A percentile compares a stretch with the other conserved stretches of the same genome.
Evolutionary conservation across 2,329 filamentous ascomycete species (phyloP).

Genomic region (Talaromyces verruculosus): DNA sequence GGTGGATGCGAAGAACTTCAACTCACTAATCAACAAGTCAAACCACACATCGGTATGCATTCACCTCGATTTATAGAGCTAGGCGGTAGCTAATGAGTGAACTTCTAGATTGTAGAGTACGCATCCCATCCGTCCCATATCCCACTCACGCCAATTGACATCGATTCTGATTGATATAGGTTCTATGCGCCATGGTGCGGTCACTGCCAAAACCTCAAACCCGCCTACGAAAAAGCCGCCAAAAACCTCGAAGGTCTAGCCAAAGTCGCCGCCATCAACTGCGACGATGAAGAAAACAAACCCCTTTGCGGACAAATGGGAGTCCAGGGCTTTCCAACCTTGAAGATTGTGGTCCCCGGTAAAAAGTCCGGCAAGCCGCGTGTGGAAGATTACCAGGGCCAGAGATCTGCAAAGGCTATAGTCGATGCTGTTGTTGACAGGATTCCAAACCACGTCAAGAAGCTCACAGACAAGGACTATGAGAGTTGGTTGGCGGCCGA

Average conservation of each 20-base stretch:
- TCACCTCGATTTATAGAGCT: neutral
- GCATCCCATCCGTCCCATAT: slow-evolving; percentile 25
- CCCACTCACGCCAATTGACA: slow-evolving; percentile 16
- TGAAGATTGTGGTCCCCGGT: slow-evolving; percentile 87
- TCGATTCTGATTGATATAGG: slow-evolving; percentile 51
- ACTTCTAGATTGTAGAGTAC: slow-evolving; percentile 55
- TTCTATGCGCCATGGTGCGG: slow-evolving; percentile 99
- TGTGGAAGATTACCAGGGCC: slow-evolving; percentile 88
- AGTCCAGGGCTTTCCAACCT: slow-evolving; percentile 88
- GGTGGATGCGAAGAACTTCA: slow-evolving; percentile 74
- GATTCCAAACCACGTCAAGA: slow-evolving; percentile 89
- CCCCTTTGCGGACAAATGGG: slow-evolving; percentile 79
- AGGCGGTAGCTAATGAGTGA: slow-evolving; percentile 24
- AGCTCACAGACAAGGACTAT: slow-evolving; percentile 74
- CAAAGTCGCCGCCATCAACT: slow-evolving; percentile 92
- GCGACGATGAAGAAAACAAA: slow-evolving; percentile 93
- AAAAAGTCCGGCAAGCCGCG: slow-evolving; percentile 77
- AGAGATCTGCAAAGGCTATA: slow-evolving; percentile 79
- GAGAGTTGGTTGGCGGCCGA: slow-evolving; percentile 69
- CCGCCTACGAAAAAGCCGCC: slow-evolving; percentile 91
- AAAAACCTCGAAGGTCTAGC: slow-evolving; percentile 85
- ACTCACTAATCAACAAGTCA: slow-evolving; percentile 78
- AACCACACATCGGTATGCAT: slow-evolving; percentile 82
- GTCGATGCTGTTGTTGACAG: slow-evolving; percentile 79
- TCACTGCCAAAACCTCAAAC: slow-evolving; percentile 94